A percentile compares a stretch with the other conserved stretches of the same genome.
Evolutionary conservation across 495 filamentous ascomycete genomes (phyloP).

Genomic region (Beverwykella pulmonaria): DNA sequence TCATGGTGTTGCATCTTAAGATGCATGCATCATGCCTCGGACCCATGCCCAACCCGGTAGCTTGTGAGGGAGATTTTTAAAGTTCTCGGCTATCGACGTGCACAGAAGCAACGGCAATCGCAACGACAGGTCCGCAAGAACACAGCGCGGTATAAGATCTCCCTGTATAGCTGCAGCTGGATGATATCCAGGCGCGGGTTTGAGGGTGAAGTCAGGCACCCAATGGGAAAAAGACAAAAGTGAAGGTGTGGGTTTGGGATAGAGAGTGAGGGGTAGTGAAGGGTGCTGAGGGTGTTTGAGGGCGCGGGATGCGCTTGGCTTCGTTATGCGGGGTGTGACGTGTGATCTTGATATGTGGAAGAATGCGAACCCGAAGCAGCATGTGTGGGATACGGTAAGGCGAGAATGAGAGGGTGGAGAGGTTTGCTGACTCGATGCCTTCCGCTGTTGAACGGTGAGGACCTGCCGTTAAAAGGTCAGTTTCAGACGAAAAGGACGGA

Average conservation of each 20-base stretch:
- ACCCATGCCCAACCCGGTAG: neutral
- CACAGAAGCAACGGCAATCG: conserved; percentile 13
- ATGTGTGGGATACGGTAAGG: neutral
- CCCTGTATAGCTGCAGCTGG: conserved; percentile 8
- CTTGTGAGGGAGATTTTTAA: conserved; percentile 1
- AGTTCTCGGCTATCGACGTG: conserved; percentile 17
- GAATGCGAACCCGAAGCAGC: neutral
- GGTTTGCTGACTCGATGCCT: neutral
- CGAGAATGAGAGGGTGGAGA: neutral
- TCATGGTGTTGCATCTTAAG: neutral
- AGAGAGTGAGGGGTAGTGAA: neutral
- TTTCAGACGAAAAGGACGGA: neutral
- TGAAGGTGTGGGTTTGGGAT: neutral
- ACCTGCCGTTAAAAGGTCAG: neutral
- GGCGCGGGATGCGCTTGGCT: neutral
- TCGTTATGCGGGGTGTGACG: neutral
- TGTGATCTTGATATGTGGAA: neutral
- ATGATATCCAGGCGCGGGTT: neutral
- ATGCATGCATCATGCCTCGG: neutral
- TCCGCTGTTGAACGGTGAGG: no score
- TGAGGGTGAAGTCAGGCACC: neutral
- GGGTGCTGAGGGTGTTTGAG: neutral
- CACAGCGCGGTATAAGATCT: conserved; percentile 15
- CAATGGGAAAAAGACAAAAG: conserved; percentile 1
- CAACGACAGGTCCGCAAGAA: neutral